A percentile compares a stretch with the other conserved stretches of the same genome.
Evolutionary conservation across 108 stramenopile genomes (phyloP).

Genomic region (Stephanodiscus triporus): DNA sequence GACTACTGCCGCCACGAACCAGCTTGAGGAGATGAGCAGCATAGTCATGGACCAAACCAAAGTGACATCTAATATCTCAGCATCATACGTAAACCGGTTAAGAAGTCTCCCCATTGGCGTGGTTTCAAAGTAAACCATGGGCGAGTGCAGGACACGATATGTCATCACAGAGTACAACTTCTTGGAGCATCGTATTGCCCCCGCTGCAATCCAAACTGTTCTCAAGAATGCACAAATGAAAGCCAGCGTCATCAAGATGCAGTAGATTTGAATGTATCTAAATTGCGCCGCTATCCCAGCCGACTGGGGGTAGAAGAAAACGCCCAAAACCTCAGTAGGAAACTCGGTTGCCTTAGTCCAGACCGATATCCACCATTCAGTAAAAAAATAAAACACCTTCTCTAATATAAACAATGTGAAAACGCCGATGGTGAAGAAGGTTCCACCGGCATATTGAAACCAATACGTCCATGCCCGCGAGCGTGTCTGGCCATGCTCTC

Average conservation of each 20-base stretch:
- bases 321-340: slow-evolving; percentile 57
- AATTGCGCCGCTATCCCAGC: slow-evolving; percentile 71
- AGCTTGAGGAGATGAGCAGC: slow-evolving; percentile 66
- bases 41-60: slow-evolving; percentile 76
- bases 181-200: slow-evolving; percentile 45
- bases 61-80: slow-evolving; percentile 79
- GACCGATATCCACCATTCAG: slow-evolving; percentile 83
- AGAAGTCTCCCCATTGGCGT: slow-evolving; percentile 93
- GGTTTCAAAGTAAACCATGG: slow-evolving; percentile 93
- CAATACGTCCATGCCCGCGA: slow-evolving; percentile 76
- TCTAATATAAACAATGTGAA: slow-evolving; percentile 69
- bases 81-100: slow-evolving; percentile 94
- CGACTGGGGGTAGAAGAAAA: slow-evolving; percentile 61
- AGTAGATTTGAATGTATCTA: slow-evolving; percentile 63
- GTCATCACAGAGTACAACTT: slow-evolving; percentile 49
- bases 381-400: slow-evolving; percentile 73
- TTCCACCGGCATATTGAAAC: slow-evolving; percentile 82
- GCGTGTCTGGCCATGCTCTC: slow-evolving; percentile 79
- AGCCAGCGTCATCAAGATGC: slow-evolving; percentile 56
- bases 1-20: slow-evolving; percentile 65
- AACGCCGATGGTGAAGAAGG: slow-evolving; percentile 50
- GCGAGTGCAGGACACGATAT: slow-evolving; percentile 60
- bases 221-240: slow-evolving; percentile 58
- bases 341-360: slow-evolving; percentile 70
- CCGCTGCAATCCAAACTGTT: slow-evolving; percentile 60